A percentile compares a stretch with the other conserved stretches of the same genome.
These are phyloP conservation scores for Orbilia blumenaviensis DNA, from an alignment of 2,329 filamentous ascomycete species.

Conservation along the genomic window DNA sequence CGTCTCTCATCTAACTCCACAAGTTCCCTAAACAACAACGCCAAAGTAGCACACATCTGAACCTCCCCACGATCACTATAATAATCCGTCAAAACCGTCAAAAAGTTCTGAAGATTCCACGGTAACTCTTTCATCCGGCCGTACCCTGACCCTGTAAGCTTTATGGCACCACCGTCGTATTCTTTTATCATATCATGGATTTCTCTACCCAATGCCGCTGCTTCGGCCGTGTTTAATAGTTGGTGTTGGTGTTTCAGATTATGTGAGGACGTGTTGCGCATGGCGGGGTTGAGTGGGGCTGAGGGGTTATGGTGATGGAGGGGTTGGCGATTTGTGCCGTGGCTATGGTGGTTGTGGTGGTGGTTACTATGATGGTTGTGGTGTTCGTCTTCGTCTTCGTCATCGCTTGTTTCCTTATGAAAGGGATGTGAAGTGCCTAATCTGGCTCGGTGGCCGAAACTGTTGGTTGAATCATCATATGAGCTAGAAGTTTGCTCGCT, in stretches of 20 bases:
- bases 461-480: slow-evolving; percentile 52
- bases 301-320: slow-evolving; percentile 23
- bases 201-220: slow-evolving; percentile 36
- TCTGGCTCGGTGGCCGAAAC: slow-evolving; percentile 37
- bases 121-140: slow-evolving; percentile 48
- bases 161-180: slow-evolving; percentile 35
- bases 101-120: slow-evolving; percentile 55
- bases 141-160: slow-evolving; percentile 40
- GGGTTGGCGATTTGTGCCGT: too few relatives aligned
- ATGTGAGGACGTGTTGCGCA: slow-evolving; percentile 36
- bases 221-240: slow-evolving; percentile 23
- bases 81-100: slow-evolving; percentile 54
- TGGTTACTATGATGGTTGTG: neutral
- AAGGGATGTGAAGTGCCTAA: slow-evolving; percentile 36
- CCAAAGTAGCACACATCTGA: slow-evolving; percentile 56
- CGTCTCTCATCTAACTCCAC: slow-evolving; percentile 53
- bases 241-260: slow-evolving; percentile 52
- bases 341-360: slow-evolving; percentile 5
- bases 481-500: slow-evolving; percentile 56
- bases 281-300: slow-evolving; percentile 14
- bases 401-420: slow-evolving; percentile 45
- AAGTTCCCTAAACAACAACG: slow-evolving; percentile 44
- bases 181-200: slow-evolving; percentile 44
- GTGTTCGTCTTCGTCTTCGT: slow-evolving; percentile 31
- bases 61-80: slow-evolving; percentile 54